Percentiles rank a stretch among this genome's conserved stretches.
phyloP scores from a whole-genome alignment of 257 asterid species.

The Fraxinus quadrangulata region DNA sequence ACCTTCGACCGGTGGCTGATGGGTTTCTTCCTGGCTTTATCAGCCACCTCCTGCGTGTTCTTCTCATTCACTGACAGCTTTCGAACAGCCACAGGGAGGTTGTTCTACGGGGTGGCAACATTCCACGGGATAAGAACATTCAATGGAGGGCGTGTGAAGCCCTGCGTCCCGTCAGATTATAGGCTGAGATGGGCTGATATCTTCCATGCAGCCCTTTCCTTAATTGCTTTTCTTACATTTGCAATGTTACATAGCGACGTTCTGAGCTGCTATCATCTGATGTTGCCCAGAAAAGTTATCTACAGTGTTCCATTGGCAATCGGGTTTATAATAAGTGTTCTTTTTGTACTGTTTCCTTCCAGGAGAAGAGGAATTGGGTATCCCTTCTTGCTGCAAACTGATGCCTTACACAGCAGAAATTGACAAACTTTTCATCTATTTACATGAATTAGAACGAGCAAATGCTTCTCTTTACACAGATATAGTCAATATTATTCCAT shows the following conservation, averaged over 20 bases:
- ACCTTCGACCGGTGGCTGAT: slow-evolving; percentile 42
- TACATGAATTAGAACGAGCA: background rate
- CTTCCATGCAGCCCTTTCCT: slow-evolving; percentile 38
- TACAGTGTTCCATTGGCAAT: slow-evolving; percentile 48
- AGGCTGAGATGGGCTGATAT: no score
- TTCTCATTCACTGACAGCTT: slow-evolving; percentile 61
- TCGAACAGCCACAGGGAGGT: slow-evolving; percentile 45
- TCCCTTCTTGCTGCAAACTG: slow-evolving; percentile 63
- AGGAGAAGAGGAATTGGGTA: slow-evolving; percentile 65
- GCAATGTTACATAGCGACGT: slow-evolving; percentile 55
- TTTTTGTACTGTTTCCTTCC: slow-evolving; percentile 64
- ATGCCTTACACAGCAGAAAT: slow-evolving; percentile 30
- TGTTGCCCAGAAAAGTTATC: slow-evolving; percentile 41
- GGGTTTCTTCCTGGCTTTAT: slow-evolving; percentile 41
- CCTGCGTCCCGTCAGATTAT: no score
- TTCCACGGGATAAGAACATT: slow-evolving; percentile 50
- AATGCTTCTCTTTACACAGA: background rate
- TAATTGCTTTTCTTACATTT: slow-evolving; percentile 53
- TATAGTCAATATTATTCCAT: background rate
- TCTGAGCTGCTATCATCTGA: slow-evolving; percentile 46
- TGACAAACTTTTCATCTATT: slow-evolving; percentile 6
- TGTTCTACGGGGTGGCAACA: slow-evolving; percentile 64
- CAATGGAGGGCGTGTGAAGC: slow-evolving; percentile 34
- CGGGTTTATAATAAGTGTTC: slow-evolving; percentile 47
- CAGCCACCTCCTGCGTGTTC: slow-evolving; percentile 49